These are phyloP conservation scores for Eucalyptus polybractea DNA, from an alignment of 345 rosid species.

Conservation along the genomic window DNA sequence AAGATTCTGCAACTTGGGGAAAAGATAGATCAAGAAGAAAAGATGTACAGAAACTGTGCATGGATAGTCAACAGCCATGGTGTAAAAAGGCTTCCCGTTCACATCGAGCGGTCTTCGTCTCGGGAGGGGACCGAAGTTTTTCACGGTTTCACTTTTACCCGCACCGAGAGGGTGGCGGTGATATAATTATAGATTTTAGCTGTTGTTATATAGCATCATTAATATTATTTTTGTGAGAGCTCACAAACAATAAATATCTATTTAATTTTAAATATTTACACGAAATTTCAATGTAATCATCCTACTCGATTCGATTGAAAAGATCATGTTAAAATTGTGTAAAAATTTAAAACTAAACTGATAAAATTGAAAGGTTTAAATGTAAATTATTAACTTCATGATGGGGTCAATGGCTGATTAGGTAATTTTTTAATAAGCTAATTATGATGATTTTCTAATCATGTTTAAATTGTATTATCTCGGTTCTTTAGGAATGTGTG, in stretches of 20 bases:
- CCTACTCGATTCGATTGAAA: fast-evolving
- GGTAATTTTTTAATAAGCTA: not conserved
- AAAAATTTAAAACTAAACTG: no score
- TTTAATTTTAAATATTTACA: fast-evolving
- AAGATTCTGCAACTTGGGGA: not conserved
- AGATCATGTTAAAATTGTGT: fast-evolving
- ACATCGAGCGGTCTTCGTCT: not conserved
- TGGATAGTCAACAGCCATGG: not conserved
- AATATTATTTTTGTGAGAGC: no score
- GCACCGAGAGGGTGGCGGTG: not conserved
- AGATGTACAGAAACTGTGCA: not conserved
- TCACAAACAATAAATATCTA: no score
- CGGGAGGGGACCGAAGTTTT: not conserved
- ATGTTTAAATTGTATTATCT: not conserved
- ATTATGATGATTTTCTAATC: not conserved
- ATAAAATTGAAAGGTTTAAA: no score
- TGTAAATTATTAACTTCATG: no score
- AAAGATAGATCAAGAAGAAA: not conserved
- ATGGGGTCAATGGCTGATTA: no score
- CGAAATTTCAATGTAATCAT: no score
- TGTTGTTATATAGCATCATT: not conserved
- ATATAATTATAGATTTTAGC: no score
- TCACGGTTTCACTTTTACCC: not conserved
- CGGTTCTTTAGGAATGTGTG: not conserved
- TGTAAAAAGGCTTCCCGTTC: not conserved